These are phyloP conservation scores for Coprinellus aureogranulatus DNA, from an alignment of 768 basidiomycete species.

Conservation along the genomic window DNA sequence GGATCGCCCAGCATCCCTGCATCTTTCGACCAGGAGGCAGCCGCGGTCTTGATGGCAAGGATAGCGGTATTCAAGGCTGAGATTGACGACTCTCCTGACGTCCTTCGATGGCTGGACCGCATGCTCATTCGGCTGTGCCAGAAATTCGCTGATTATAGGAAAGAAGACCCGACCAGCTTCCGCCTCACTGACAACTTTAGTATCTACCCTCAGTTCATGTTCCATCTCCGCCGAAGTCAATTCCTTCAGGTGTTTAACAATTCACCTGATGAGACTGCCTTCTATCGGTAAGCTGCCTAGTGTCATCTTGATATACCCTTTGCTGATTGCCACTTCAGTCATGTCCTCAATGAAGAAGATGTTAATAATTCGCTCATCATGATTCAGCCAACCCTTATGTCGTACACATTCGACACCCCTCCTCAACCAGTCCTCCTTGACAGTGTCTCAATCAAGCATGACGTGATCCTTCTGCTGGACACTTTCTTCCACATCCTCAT, in stretches of 20 bases:
- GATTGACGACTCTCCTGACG: slow-evolving; percentile 96
- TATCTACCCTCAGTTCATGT: slow-evolving; percentile 99
- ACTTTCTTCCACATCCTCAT: slow-evolving; percentile 99
- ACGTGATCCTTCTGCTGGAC: slow-evolving; percentile 93
- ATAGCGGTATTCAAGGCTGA: slow-evolving; percentile 99
- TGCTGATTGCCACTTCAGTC: slow-evolving; percentile 44
- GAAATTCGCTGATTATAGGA: slow-evolving; percentile 98
- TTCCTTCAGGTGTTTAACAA: slow-evolving; percentile 99
- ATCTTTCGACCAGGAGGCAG: slow-evolving; percentile 96
- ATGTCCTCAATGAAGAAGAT: slow-evolving; percentile 93
- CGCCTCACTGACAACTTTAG: slow-evolving; percentile 92
- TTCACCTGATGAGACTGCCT: slow-evolving; percentile 98
- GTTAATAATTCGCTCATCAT: slow-evolving; percentile 99
- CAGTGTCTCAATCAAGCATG: slow-evolving; percentile 95
- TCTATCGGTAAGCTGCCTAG: slow-evolving; percentile 72
- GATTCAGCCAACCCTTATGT: slow-evolving; percentile 99
- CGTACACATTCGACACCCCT: slow-evolving; percentile 88
- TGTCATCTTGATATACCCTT: slow-evolving; percentile 3
- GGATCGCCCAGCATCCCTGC: slow-evolving; percentile 92
- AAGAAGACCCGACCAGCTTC: slow-evolving; percentile 95
- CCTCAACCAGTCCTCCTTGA: slow-evolving; percentile 95
- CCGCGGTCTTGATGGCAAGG: slow-evolving; percentile 96
- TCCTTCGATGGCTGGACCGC: slow-evolving; percentile 93
- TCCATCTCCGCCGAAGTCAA: slow-evolving; percentile 94
- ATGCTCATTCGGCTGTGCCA: slow-evolving; percentile 99